phyloP scores from a whole-genome alignment of 371 early-diverging fungal species.

The Mucor racemosus region DNA sequence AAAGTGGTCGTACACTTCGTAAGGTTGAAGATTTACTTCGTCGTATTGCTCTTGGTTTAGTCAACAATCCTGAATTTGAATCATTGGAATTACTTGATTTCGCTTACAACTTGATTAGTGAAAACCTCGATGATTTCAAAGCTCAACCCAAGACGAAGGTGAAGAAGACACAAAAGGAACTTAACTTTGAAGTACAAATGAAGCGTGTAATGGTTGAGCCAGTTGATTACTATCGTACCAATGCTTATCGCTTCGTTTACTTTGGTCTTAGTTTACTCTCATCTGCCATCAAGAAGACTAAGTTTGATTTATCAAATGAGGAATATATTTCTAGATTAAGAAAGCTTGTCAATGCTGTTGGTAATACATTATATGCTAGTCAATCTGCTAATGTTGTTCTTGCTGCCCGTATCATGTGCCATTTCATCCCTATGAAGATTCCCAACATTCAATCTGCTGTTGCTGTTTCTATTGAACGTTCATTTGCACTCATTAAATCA shows the following conservation, averaged over 20 bases:
- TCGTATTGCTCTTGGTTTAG: slow-evolving; percentile 78
- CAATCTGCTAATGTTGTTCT: slow-evolving; percentile 71
- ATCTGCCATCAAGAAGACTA: slow-evolving; percentile 69
- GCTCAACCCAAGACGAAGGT: slow-evolving; percentile 51
- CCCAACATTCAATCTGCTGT: slow-evolving; percentile 68
- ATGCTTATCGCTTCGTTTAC: slow-evolving; percentile 89
- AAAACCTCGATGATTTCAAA: slow-evolving; percentile 71
- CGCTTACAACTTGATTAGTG: slow-evolving; percentile 80
- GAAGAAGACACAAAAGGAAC: slow-evolving; percentile 58
- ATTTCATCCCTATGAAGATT: slow-evolving; percentile 70
- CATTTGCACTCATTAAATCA: slow-evolving; percentile 73
- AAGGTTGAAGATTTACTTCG: slow-evolving; percentile 83
- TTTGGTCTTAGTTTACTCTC: slow-evolving; percentile 87
- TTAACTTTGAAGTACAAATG: slow-evolving; percentile 75
- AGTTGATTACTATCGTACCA: slow-evolving; percentile 71
- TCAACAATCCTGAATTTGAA: slow-evolving; percentile 73
- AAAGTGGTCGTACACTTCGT: slow-evolving; percentile 70
- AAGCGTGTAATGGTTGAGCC: slow-evolving; percentile 58
- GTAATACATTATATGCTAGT: slow-evolving; percentile 82
- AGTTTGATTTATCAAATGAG: slow-evolving; percentile 58
- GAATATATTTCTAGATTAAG: slow-evolving; percentile 72
- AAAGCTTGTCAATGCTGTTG: slow-evolving; percentile 81
- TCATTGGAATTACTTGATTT: slow-evolving; percentile 76
- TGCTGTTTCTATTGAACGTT: slow-evolving; percentile 76
- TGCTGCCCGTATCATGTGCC: slow-evolving; percentile 73